These are phyloP conservation scores for Heterobasidion irregulare DNA, from an alignment of 1,284 basidiomycete genomes.

Conservation along the genomic window DNA sequence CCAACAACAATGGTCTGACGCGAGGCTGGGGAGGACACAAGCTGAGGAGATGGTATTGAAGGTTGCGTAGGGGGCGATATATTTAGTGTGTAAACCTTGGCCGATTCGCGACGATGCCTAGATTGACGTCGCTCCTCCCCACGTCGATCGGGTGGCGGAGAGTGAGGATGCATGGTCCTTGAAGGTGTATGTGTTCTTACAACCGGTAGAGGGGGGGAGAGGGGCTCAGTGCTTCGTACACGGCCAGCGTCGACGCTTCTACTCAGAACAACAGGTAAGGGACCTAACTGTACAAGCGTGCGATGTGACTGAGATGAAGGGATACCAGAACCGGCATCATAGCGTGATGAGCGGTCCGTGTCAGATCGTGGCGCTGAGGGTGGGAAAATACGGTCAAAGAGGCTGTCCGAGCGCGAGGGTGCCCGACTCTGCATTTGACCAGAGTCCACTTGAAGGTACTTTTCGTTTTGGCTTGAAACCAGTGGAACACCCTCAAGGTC, in stretches of 20 bases:
- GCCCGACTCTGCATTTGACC: not conserved
- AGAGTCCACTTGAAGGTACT: not conserved
- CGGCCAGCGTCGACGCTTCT: conserved; percentile 4
- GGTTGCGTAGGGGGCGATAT: too few relatives aligned
- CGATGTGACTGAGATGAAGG: conserved; percentile 2
- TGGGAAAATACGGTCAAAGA: conserved; percentile 1
- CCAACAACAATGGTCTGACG: too few relatives aligned
- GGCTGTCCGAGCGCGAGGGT: conserved; percentile 1
- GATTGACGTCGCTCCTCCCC: not conserved
- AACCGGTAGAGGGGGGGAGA: not conserved
- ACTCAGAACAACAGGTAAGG: not conserved
- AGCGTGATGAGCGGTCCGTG: not conserved
- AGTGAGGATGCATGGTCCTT: not conserved
- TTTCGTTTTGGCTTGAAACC: not conserved
- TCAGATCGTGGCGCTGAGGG: not conserved
- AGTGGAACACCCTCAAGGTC: not conserved
- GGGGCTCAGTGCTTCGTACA: not conserved
- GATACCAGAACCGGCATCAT: not conserved
- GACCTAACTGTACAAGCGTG: not conserved
- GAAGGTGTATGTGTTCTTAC: not conserved
- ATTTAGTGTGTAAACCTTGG: not conserved
- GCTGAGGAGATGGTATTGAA: too few relatives aligned
- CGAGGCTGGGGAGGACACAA: too few relatives aligned
- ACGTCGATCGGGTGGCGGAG: not conserved
- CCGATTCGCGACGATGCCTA: conserved; percentile 6